phyloP scores from a whole-genome alignment of 306 rosid genomes.

The Castanospermum australe region DNA sequence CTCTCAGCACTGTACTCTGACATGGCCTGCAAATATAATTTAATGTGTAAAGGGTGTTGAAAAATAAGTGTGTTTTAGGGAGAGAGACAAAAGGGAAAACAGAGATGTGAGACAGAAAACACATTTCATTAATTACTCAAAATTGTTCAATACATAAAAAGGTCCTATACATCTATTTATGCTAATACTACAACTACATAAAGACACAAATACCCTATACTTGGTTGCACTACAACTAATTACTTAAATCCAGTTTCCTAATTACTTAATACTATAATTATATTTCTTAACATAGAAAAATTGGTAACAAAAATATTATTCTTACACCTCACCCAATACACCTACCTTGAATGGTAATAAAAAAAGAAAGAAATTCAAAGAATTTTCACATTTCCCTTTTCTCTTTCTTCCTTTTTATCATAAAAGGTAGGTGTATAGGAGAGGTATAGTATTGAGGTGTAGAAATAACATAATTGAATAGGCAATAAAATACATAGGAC shows the following conservation, averaged over 20 bases:
- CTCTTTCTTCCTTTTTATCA: too few species aligned
- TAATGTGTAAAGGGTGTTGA: background rate
- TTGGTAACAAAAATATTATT: too few species aligned
- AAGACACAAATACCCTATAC: background rate
- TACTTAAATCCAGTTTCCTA: background rate
- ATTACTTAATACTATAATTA: background rate
- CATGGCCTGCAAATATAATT: slow-evolving; percentile 61
- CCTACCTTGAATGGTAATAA: too few species aligned
- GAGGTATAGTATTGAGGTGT: too few species aligned
- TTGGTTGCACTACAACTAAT: background rate
- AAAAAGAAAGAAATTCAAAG: too few species aligned
- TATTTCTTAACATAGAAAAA: background rate
- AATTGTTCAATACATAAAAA: background rate
- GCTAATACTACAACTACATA: background rate
- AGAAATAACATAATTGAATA: too few species aligned
- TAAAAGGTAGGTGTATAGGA: too few species aligned
- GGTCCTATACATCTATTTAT: background rate
- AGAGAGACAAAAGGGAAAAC: background rate
- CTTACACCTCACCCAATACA: too few species aligned
- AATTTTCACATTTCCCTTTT: too few species aligned
- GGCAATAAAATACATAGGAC: too few species aligned
- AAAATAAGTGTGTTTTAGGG: background rate
- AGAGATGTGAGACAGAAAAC: background rate
- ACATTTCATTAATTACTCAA: background rate
- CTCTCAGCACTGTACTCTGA: slow-evolving; percentile 91